These are phyloP conservation scores for Strobilomyces confusus DNA, from an alignment of 768 basidiomycete genomes.

Conservation along the genomic window DNA sequence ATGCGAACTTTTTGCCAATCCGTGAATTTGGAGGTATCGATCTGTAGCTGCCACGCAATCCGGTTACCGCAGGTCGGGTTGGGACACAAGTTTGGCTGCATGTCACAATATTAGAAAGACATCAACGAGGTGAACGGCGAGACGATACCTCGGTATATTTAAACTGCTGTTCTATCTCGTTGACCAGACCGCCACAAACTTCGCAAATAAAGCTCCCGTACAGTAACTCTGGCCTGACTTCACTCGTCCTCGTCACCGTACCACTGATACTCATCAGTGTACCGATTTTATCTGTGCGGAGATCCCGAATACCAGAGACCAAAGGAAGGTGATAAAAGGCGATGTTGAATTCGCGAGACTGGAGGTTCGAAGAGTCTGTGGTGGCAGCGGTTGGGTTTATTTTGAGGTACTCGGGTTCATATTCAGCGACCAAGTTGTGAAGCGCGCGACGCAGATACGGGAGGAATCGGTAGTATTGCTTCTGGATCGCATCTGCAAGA, in stretches of 20 bases:
- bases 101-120: neutral
- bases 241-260: constrained; percentile 95
- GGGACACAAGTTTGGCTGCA: constrained; percentile 86
- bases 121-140: neutral
- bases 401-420: constrained; percentile 92
- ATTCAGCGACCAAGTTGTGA: constrained; percentile 82
- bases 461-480: constrained; percentile 95
- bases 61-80: constrained; percentile 94
- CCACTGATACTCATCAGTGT: constrained; percentile 93
- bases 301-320: constrained; percentile 90
- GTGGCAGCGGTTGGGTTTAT: constrained; percentile 87
- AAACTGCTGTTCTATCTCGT: constrained; percentile 98
- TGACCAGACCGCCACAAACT: constrained; percentile 78
- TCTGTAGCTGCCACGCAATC: constrained; percentile 86
- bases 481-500: constrained; percentile 88
- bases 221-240: constrained; percentile 92
- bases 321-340: constrained; percentile 95
- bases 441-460: constrained; percentile 92
- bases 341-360: constrained; percentile 90
- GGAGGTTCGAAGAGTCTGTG: constrained; percentile 81
- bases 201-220: constrained; percentile 93
- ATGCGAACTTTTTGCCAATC: constrained; percentile 99
- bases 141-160: constrained; percentile 89
- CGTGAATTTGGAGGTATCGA: constrained; percentile 93
- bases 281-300: constrained; percentile 91